These are phyloP conservation scores for Cynara cardunculus DNA, from an alignment of 129 eudicot genomes.

Conservation along the genomic window DNA sequence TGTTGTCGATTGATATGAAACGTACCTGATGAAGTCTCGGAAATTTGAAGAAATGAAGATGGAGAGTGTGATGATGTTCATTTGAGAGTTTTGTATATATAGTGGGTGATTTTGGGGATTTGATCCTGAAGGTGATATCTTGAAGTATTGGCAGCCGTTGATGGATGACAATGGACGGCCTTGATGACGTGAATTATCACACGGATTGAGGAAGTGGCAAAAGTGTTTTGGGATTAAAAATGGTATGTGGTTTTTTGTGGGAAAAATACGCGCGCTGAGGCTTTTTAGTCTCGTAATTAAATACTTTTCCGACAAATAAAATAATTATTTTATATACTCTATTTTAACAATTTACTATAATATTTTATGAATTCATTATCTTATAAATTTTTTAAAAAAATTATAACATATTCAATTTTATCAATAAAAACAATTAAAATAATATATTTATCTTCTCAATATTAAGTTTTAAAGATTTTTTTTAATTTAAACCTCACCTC, in stretches of 20 bases:
- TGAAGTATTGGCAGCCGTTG: conserved; percentile 14
- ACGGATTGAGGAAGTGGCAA: conserved; percentile 17
- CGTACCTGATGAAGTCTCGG: conserved; percentile 1
- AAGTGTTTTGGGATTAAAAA: background rate
- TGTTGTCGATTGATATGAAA: background rate
- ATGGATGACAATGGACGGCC: conserved; percentile 2
- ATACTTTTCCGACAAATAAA: too few relatives aligned
- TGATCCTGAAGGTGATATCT: background rate
- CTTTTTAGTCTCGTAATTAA: background rate
- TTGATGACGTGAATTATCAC: background rate
- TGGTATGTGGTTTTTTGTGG: background rate
- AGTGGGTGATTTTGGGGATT: background rate
- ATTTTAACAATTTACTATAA: too few relatives aligned
- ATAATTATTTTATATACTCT: too few relatives aligned
- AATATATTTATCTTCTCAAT: too few relatives aligned
- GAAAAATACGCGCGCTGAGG: conserved; percentile 10
- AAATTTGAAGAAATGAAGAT: background rate
- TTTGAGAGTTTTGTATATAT: conserved; percentile 1
- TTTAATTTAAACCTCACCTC: too few relatives aligned
- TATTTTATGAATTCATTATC: too few relatives aligned
- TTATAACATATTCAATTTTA: too few relatives aligned
- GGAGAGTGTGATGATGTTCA: background rate
- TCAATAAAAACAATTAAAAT: too few relatives aligned
- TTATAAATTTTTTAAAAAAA: too few relatives aligned
- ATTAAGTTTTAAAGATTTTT: too few relatives aligned